Evolutionary conservation across 306 rosid genomes (phyloP), one percentile per base, ranked within the genome.

Genomic region (Amphicarpaea edgeworthii): DNA sequence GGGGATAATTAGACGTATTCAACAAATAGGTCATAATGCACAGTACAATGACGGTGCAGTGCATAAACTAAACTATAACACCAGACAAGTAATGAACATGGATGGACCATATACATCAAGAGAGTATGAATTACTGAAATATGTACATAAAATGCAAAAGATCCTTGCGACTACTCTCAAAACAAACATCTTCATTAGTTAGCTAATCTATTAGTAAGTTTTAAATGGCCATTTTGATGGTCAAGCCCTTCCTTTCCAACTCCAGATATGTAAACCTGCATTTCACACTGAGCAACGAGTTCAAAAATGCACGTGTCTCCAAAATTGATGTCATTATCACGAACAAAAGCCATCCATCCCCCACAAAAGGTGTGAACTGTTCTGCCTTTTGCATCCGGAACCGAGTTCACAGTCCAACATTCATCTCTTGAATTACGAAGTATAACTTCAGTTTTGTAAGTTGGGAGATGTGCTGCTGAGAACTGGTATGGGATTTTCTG

Each of bases 281-380:
- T 84, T 72, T 91, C 93, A 65, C 78, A 78, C 68, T 84, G 81
- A 50, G 81, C 86, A 63, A 93, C 85, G 5, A 93, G 90, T 85
- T 93, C 98, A 47, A 93, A 93, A 30, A 90, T 90, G 90, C 97
- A 91, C 0, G 92, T 76, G 81, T 93, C 98, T 47, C 97, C 97
- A 28, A 90, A 76, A 59, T 91, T 87, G 50, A 91, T 64, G 77
- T 87, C 88, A 69, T 93, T 91, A 58, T 86, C 96, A 8, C 98
- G 96, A 74, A 93, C 98, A 76, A 93, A 93, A 9, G 98, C 89
- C 92, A 89, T 83, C 98, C 98, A 91, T 19, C 98, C 98, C 55
- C 98, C 98, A 37, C 98, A 93, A 76, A 93, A 90, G 8, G 97
- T 93, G 85, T 89, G 93, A 76, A 86, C 86, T 71, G 85, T 73